Conservation (phyloP, 192 early-diverging fungal genomes). For the Backusella luteola region DNA sequence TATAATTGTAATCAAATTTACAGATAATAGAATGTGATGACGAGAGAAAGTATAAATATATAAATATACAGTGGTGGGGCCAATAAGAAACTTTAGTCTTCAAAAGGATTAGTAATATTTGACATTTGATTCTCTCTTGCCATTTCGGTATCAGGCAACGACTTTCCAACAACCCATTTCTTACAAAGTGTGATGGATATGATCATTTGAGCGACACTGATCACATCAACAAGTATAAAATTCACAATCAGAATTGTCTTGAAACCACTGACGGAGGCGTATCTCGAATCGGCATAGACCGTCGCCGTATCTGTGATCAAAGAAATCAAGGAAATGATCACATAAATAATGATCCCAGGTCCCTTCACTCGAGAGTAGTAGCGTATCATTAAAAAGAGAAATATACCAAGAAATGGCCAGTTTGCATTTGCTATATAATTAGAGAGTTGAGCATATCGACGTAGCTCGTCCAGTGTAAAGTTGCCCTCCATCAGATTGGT, state of each 20-base stretch:
- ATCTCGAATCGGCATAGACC: neutral
- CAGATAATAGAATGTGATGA: too few relatives aligned
- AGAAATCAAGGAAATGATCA: neutral
- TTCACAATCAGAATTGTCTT: neutral
- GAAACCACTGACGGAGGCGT: neutral
- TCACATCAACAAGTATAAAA: neutral
- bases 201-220: neutral
- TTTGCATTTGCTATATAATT: neutral
- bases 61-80: neutral
- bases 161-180: neutral
- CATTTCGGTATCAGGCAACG: neutral
- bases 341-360: neutral
- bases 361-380: neutral
- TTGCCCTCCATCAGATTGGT: neutral
- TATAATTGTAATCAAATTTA: neutral
- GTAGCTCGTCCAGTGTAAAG: neutral
- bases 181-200: neutral
- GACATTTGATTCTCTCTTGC: neutral
- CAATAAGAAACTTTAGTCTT: neutral
- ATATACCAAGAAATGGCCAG: neutral
- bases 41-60: neutral
- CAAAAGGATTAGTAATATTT: conserved; percentile 3
- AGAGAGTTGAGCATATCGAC: neutral
- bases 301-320: neutral
- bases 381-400: neutral